phyloP scores from a whole-genome alignment of 169 alveolate genomes.

The Eimeria necatrix region DNA sequence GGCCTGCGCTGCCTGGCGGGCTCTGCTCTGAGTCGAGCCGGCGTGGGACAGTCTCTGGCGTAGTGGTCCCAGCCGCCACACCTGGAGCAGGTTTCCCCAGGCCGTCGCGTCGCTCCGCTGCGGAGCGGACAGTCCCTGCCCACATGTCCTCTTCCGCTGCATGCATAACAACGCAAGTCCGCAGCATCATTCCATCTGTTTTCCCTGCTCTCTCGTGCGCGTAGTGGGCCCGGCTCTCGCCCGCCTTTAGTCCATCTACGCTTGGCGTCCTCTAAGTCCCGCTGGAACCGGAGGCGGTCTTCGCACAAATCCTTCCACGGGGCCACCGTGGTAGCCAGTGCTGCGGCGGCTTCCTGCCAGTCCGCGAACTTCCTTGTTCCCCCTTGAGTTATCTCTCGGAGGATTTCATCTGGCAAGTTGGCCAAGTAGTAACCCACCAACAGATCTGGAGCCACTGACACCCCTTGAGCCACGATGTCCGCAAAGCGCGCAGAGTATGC shows the following conservation, averaged over 20 bases:
- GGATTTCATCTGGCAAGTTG: not conserved
- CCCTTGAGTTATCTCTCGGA: not conserved
- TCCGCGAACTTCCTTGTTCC: not conserved
- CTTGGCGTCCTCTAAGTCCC: slow-evolving; percentile 13
- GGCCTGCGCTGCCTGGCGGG: too few relatives aligned
- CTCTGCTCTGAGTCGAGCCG: too few relatives aligned
- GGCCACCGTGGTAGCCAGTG: slow-evolving; percentile 3
- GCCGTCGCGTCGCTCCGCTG: not conserved
- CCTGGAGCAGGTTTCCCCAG: not conserved
- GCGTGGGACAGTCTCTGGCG: not conserved
- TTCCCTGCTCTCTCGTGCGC: not conserved
- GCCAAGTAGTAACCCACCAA: not conserved
- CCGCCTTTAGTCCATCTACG: not conserved
- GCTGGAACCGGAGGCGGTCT: not conserved
- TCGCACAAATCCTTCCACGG: not conserved
- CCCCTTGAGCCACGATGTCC: not conserved
- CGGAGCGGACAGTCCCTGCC: slow-evolving; percentile 15
- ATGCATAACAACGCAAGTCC: not conserved
- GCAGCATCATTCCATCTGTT: not conserved
- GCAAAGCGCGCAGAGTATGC: not conserved
- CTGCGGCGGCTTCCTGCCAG: not conserved
- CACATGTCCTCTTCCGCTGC: not conserved
- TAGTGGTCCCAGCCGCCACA: not conserved
- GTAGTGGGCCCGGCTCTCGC: not conserved
- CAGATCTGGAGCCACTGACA: not conserved